phyloP scores from a whole-genome alignment of 495 filamentous ascomycete genomes.

The Penicillium bovifimosum region DNA sequence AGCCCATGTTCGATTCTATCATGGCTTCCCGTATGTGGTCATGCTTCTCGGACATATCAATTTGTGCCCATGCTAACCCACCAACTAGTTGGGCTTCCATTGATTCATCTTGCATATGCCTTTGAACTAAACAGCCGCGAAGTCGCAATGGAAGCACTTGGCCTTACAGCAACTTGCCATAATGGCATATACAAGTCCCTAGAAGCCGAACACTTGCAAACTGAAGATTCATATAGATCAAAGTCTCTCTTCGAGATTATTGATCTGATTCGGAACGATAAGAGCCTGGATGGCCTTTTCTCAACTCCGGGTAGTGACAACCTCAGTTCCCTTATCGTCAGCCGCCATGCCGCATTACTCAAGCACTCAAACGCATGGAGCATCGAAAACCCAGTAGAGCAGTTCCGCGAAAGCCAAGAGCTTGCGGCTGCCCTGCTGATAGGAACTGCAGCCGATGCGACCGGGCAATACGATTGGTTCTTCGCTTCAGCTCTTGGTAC shows the following conservation, averaged over 20 bases:
- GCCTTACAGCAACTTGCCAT: constrained; percentile 64
- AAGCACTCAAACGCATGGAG: constrained; percentile 88
- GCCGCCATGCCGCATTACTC: constrained; percentile 62
- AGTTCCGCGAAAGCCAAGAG: constrained; percentile 74
- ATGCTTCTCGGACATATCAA: neutral
- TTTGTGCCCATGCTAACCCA: neutral
- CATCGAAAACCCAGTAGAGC: constrained; percentile 55
- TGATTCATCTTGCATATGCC: constrained; percentile 86
- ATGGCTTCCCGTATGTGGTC: constrained; percentile 63
- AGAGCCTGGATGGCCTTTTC: constrained; percentile 52
- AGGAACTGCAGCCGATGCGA: constrained; percentile 32
- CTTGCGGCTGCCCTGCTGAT: constrained; percentile 68
- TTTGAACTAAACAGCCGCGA: constrained; percentile 76
- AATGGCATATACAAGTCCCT: constrained; percentile 71
- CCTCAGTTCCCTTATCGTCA: constrained; percentile 59
- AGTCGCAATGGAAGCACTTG: constrained; percentile 78
- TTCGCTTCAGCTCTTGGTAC: constrained; percentile 74
- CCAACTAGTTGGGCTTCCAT: constrained; percentile 67
- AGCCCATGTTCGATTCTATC: constrained; percentile 75
- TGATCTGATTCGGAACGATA: constrained; percentile 48
- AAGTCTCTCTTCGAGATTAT: constrained; percentile 63
- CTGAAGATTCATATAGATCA: constrained; percentile 40
- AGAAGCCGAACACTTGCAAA: constrained; percentile 63
- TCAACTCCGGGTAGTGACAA: constrained; percentile 54
- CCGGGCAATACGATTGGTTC: constrained; percentile 72